Evolutionary conservation across 2,329 filamentous ascomycete species (phyloP).

Genomic region (Exophiala dermatitidis): DNA sequence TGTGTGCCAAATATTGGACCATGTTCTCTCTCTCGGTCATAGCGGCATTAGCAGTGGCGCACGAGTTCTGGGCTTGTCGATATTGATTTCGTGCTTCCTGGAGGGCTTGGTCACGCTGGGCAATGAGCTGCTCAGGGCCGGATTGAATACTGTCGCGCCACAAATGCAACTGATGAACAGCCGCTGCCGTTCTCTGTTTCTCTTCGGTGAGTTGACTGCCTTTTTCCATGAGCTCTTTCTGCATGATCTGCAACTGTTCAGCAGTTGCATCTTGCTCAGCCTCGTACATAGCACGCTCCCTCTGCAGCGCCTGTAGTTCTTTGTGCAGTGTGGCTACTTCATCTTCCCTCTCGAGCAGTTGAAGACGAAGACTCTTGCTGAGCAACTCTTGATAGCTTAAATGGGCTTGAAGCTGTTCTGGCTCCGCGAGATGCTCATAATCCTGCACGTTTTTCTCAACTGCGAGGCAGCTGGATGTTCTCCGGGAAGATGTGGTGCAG

Average conservation of each 20-base stretch:
- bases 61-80: not conserved
- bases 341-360: conserved; percentile 4
- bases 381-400: not conserved
- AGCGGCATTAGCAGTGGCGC: not conserved
- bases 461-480: not conserved
- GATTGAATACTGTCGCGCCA: not conserved
- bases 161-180: not conserved
- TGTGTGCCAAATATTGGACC: not conserved
- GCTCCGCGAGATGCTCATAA: not conserved
- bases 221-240: not conserved
- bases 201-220: not conserved
- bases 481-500: no score
- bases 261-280: conserved; percentile 1
- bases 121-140: not conserved
- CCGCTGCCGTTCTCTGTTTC: not conserved
- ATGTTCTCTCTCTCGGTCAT: not conserved
- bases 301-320: not conserved
- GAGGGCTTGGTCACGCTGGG: not conserved
- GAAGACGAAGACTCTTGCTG: conserved; percentile 1
- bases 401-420: not conserved
- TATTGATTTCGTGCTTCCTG: not conserved
- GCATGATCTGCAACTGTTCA: not conserved
- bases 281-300: conserved; percentile 1
- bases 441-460: not conserved
- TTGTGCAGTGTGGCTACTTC: not conserved